Percentiles rank a stretch among this genome's conserved stretches.
These are phyloP conservation scores for Chrysochromulina tobinii DNA, from an alignment of 78 protist species.

Conservation along the genomic window DNA sequence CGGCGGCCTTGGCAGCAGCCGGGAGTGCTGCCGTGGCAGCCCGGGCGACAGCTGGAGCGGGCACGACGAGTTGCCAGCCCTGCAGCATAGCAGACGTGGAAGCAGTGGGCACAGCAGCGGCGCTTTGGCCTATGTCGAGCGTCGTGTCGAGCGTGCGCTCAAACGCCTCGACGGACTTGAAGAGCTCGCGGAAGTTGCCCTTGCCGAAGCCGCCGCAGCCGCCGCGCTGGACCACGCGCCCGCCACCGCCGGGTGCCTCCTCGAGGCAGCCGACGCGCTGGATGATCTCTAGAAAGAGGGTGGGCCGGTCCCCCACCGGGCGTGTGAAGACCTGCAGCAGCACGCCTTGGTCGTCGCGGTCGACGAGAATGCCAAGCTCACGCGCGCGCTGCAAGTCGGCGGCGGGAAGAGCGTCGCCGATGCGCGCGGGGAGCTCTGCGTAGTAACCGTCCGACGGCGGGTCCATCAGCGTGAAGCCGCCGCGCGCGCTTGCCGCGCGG, in stretches of 20 bases:
- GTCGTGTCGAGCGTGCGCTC: neutral
- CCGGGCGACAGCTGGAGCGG: too few species aligned
- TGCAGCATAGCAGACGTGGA: too few species aligned
- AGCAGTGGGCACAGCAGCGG: too few species aligned
- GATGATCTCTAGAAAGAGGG: neutral
- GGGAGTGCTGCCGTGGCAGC: too few species aligned
- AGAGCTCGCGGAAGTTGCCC: constrained; percentile 17
- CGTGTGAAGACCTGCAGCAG: neutral
- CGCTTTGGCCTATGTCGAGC: too few species aligned
- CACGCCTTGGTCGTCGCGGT: constrained; percentile 20
- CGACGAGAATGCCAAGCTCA: neutral
- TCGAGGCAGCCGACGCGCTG: neutral
- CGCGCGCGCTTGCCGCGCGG: neutral
- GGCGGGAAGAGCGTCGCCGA: neutral
- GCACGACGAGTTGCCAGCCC: too few species aligned
- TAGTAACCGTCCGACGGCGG: neutral
- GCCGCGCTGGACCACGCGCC: neutral
- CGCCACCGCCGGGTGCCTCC: neutral
- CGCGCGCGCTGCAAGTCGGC: neutral
- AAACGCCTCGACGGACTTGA: neutral
- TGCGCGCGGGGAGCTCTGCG: neutral
- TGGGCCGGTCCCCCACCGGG: neutral
- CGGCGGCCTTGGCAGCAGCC: too few species aligned
- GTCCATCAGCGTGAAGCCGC: neutral
- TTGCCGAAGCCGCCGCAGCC: constrained; percentile 26